Percentiles rank a stretch among this genome's conserved stretches.
These are phyloP conservation scores for Saturnispora quitensis DNA, from an alignment of 805 yeast genomes.

Conservation along the genomic window DNA sequence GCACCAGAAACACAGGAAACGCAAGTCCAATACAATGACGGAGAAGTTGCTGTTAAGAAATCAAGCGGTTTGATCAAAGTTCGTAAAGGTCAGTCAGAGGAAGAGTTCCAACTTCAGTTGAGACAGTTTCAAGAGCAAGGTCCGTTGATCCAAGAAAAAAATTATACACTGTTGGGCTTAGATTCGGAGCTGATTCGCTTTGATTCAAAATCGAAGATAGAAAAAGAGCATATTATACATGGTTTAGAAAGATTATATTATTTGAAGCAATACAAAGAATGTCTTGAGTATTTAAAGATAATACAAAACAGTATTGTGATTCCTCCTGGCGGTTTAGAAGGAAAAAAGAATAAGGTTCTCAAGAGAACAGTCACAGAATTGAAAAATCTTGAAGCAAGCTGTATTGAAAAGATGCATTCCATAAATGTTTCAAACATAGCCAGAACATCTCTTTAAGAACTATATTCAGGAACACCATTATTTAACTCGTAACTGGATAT, in stretches of 20 bases:
- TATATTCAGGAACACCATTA: not conserved
- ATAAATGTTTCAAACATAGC: constrained; percentile 5
- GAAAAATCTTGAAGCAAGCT: constrained; percentile 34
- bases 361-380: constrained; percentile 46
- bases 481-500: not conserved
- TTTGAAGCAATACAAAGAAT: constrained; percentile 39
- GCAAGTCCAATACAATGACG: constrained; percentile 23
- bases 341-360: constrained; percentile 33
- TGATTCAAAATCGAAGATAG: constrained; percentile 37
- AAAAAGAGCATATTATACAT: constrained; percentile 45
- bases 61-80: constrained; percentile 38
- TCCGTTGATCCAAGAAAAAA: constrained; percentile 31
- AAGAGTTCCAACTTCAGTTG: constrained; percentile 47
- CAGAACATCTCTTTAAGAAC: not conserved
- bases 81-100: constrained; percentile 66
- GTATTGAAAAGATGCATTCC: constrained; percentile 17
- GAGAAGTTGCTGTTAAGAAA: constrained; percentile 36
- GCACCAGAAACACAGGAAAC: constrained; percentile 3
- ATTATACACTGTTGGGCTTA: constrained; percentile 10
- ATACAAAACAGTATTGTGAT: constrained; percentile 24
- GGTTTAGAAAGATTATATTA: constrained; percentile 60
- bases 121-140: constrained; percentile 44
- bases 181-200: constrained; percentile 16
- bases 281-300: constrained; percentile 36
- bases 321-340: constrained; percentile 18